Evolutionary conservation across 345 rosid genomes (phyloP).

Genomic region (Boechera stricta): DNA sequence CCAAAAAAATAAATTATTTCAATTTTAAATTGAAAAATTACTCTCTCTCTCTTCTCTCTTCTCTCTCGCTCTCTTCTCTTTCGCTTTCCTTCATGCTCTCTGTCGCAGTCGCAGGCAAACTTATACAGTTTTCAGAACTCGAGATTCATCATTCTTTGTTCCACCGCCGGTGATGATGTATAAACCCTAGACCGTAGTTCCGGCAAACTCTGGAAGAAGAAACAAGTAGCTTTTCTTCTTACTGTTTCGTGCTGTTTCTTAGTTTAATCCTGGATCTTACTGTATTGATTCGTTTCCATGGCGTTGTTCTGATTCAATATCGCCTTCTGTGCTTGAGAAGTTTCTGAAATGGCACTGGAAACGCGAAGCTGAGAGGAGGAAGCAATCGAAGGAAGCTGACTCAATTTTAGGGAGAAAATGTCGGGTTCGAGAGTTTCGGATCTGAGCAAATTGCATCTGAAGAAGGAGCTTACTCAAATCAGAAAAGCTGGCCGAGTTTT

Average conservation of each 20-base stretch:
- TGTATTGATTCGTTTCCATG: conserved; percentile 16
- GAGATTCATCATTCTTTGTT: conserved; percentile 31
- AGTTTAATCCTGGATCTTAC: conserved; percentile 30
- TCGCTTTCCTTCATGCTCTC: conserved; percentile 6
- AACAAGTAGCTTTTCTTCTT: not conserved
- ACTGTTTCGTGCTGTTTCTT: conserved; percentile 22
- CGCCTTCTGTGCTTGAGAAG: conserved; percentile 5
- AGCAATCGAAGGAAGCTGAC: not conserved
- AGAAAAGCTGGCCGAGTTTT: conserved; percentile 81
- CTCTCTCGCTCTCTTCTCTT: not conserved
- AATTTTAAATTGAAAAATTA: conserved; percentile 6
- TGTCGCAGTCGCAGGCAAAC: conserved; percentile 30
- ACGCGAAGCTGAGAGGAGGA: conserved; percentile 15
- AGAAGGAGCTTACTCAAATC: conserved; percentile 90
- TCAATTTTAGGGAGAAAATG: conserved; percentile 40
- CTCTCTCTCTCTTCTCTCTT: conserved; percentile 1
- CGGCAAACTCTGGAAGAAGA: not conserved
- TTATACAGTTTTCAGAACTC: conserved; percentile 34
- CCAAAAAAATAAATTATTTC: not conserved
- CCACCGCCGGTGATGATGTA: not conserved
- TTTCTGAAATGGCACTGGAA: conserved; percentile 23
- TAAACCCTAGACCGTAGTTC: not conserved
- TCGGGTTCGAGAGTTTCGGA: conserved; percentile 65
- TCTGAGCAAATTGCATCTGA: conserved; percentile 80
- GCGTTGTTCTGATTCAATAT: not conserved